phyloP scores from a whole-genome alignment of 352 stramenopile genomes.

The Hyaloperonospora brassicae region DNA sequence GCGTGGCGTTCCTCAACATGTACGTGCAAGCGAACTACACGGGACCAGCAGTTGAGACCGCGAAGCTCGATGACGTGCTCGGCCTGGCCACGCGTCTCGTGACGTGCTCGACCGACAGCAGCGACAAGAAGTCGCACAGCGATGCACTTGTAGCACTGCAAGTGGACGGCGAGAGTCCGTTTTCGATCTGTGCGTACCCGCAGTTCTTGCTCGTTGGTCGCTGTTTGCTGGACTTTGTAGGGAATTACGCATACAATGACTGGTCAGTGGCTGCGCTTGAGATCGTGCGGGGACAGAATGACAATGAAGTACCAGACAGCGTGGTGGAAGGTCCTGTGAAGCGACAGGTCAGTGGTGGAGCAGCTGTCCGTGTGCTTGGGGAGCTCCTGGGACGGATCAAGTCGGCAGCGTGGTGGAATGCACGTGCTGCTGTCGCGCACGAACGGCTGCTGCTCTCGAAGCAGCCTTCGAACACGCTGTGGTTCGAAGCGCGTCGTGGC shows the following conservation, averaged over 20 bases:
- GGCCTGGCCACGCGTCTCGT: slow-evolving; percentile 31
- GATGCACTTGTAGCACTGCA: slow-evolving; percentile 59
- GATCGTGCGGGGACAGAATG: slow-evolving; percentile 23
- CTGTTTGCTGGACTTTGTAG: slow-evolving; percentile 56
- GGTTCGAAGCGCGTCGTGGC: slow-evolving; percentile 59
- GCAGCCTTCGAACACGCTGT: slow-evolving; percentile 63
- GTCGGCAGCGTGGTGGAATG: slow-evolving; percentile 67
- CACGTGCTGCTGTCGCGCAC: slow-evolving; percentile 59
- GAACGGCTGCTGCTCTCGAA: slow-evolving; percentile 60
- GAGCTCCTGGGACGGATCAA: slow-evolving; percentile 30
- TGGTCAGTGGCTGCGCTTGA: slow-evolving; percentile 52
- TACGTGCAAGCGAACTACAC: slow-evolving; percentile 83
- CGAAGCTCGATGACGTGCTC: slow-evolving; percentile 41
- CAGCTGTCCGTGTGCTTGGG: slow-evolving; percentile 16
- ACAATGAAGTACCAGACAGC: slow-evolving; percentile 41
- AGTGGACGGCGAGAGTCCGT: slow-evolving; percentile 71
- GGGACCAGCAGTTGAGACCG: slow-evolving; percentile 55
- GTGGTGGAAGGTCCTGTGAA: slow-evolving; percentile 23
- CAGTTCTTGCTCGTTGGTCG: slow-evolving; percentile 58
- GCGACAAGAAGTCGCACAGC: slow-evolving; percentile 40
- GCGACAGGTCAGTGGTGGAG: slow-evolving; percentile 24
- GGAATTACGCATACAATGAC: slow-evolving; percentile 49
- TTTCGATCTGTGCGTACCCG: slow-evolving; percentile 72
- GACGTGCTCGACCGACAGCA: slow-evolving; percentile 16
- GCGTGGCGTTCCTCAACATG: slow-evolving; percentile 59